Evolutionary conservation across 768 basidiomycete genomes (phyloP), one percentile per base, ranked within the genome.

Genomic region (Suillus subluteus): DNA sequence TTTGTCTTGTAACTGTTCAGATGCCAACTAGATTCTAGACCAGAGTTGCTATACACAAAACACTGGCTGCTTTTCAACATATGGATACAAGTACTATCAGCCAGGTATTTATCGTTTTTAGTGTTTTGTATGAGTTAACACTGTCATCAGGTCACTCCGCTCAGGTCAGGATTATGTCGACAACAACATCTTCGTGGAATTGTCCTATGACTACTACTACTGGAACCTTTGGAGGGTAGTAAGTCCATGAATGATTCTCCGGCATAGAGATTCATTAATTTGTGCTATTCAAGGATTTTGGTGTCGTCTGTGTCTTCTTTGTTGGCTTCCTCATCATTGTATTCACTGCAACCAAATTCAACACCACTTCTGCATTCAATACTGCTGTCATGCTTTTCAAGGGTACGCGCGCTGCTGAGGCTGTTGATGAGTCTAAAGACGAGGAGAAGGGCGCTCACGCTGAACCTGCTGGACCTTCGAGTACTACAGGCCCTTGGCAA

Each of bases 61-160:
- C 30, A 72, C 71, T 6, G 82, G 80, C n/a, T 87, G 90, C 72
- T 91, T 84, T 72, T 82, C 87, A 6, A 79, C 85, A 1, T 97
- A 93, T 73, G 95, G 91, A 3, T 94, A 92, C 72, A 92, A 96
- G 74, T 96, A 95, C n/a, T n/a, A n/a, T 74, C 78, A 82, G 66
- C 87, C 92, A 74, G 90, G 89, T 70, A 69, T 48, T 76, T 83
- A 50, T 58, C 68, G 68, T 63, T 41, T 12, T 55, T 58, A 26
- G 37, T 6, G 37, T 11, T n/a, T 38, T 58, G 15, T 62, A 11
- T 30, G 13, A 69, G 59, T 58, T 16, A 52, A 55, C 6, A 46
- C 32, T 56, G 58, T 44, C n/a, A 21, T 52, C 38, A 77, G 76
- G 76, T 43, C 71, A 64, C 59, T n/a, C 68, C 32, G 64, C 72